Conservation (phyloP, 1,139 yeast genomes). For the Diutina scorzettiae region DNA sequence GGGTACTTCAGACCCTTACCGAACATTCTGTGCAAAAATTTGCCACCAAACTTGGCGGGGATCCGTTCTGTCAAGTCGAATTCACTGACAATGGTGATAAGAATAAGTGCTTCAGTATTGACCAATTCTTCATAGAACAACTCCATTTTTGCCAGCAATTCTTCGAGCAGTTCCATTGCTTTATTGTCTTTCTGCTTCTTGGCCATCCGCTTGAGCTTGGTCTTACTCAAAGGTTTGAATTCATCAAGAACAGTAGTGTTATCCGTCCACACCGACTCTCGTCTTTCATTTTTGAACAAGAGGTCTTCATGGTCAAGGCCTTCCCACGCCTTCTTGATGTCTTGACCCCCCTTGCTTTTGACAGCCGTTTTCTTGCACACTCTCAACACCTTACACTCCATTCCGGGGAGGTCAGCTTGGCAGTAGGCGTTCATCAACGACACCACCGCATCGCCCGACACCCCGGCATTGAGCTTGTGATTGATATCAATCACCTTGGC, state of each 20-base stretch:
- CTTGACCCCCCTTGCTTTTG: conserved; percentile 6
- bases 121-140: conserved; percentile 21
- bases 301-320: conserved; percentile 19
- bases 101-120: conserved; percentile 30
- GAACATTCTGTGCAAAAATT: conserved; percentile 13
- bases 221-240: conserved; percentile 2
- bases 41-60: conserved; percentile 11
- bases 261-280: conserved; percentile 7
- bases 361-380: conserved; percentile 13
- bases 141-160: conserved; percentile 8
- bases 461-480: conserved; percentile 20
- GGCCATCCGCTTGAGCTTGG: conserved; percentile 16
- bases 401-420: conserved; percentile 16
- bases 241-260: conserved; percentile 7
- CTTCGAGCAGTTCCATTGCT: conserved; percentile 11
- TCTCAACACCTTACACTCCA: conserved; percentile 25
- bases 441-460: conserved; percentile 25
- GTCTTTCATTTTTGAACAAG: conserved; percentile 14
- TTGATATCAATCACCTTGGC: conserved; percentile 24
- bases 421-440: conserved; percentile 26
- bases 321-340: conserved; percentile 15
- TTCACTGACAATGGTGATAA: conserved; percentile 22
- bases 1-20: conserved; percentile 21
- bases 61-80: conserved; percentile 22
- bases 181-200: conserved; percentile 23